phyloP scores from a whole-genome alignment of 176 grass and related monocot species.

The Aegilops tauschii region DNA sequence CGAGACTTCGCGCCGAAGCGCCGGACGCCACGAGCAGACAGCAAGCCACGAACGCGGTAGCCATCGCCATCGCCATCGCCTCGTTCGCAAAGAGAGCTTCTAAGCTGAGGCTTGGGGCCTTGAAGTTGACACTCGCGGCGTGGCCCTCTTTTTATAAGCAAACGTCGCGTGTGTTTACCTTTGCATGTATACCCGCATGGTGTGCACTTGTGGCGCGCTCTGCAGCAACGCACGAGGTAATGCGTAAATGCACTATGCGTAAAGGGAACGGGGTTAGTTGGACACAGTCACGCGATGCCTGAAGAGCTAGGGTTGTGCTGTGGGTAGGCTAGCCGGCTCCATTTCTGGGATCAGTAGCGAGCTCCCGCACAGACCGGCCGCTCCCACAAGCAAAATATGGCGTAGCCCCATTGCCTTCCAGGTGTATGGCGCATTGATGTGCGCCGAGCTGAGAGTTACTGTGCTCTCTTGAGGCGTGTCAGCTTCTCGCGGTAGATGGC shows the following conservation, averaged over 20 bases:
- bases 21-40: slow-evolving; percentile 16
- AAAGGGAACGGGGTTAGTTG: neutral
- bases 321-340: neutral
- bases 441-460: neutral
- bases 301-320: neutral
- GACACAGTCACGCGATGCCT: neutral
- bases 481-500: neutral
- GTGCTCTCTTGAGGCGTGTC: slow-evolving; percentile 18
- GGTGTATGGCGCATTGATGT: slow-evolving; percentile 10
- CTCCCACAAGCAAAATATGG: no score
- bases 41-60: slow-evolving; percentile 18
- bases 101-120: neutral
- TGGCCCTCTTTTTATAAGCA: neutral
- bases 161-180: neutral
- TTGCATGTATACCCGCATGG: no score
- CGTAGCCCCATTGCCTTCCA: neutral
- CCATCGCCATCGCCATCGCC: slow-evolving; percentile 21
- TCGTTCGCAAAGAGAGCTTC: neutral
- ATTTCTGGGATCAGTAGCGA: neutral
- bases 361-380: neutral
- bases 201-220: neutral
- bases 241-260: neutral
- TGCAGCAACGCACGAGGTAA: neutral
- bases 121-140: neutral
- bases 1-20: neutral